Evolutionary conservation across 768 basidiomycete genomes (phyloP), one percentile per base, ranked within the genome.

Genomic region (Lenzites betulinus): DNA sequence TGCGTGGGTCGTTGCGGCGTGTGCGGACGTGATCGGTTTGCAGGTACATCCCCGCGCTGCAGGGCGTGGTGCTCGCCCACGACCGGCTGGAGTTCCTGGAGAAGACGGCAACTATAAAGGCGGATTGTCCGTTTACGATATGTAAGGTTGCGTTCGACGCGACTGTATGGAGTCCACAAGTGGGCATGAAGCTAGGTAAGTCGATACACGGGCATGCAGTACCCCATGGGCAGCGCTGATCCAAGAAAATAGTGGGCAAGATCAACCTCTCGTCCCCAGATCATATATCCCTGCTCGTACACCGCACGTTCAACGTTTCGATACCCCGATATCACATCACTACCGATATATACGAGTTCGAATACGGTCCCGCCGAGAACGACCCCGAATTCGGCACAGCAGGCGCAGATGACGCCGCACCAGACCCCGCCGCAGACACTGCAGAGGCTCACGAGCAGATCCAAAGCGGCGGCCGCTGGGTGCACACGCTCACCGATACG

Each of bases 251-350:
- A 95, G 95, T 81, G 59, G 95, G 92, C n/a, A 90, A 85, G 67
- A 82, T 97, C 52, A 95, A 85, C 67, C 78, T 97, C 20, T 95
- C 84, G 66, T 96, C 95, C 2, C 93, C 94, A 1, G 94, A 95
- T 69, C 95, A 98, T 67, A 79, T 97, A 54, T 92, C 94, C 1
- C 79, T 98, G 16, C 90, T 98, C 35, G 80, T 95, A 3, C 92
- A 95, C 67, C 85, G 87, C 25, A 97, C 92, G 7, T 98, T 97
- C 79, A 98, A 98, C 73, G 90, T 92, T 18, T 95, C 95, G 20
- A 95, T 98, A 74, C 95, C 95, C 2, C 85, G 90, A 57, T 85
- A 92, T 69, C 94, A 97, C 71, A 94, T 98, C 64, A 92, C 92
- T 2, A 78, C 77, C 26, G 87, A 89, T 33, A 74, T 82, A 60